Evolutionary conservation across 2,329 filamentous ascomycete species (phyloP).

Genomic region (Rugonectria rugulosa): DNA sequence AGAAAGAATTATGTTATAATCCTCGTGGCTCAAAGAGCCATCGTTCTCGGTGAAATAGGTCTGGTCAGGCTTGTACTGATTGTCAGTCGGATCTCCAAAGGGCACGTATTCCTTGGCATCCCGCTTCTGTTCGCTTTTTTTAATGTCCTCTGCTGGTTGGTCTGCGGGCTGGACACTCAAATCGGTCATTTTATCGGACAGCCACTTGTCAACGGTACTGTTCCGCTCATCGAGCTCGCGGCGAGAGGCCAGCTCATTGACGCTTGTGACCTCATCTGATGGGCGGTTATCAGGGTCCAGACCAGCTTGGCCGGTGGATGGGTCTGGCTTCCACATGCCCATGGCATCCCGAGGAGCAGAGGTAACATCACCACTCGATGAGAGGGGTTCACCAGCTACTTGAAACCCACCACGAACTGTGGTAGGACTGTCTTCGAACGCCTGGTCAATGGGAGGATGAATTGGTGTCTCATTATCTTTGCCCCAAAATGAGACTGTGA

Average conservation of each 20-base stretch:
- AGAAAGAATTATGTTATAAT: slow-evolving; percentile 58
- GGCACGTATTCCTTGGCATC: slow-evolving; percentile 52
- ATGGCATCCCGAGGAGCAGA: slow-evolving; percentile 47
- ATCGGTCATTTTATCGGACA: slow-evolving; percentile 47
- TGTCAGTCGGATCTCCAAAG: slow-evolving; percentile 57
- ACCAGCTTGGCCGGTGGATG: slow-evolving; percentile 52
- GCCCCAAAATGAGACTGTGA: slow-evolving; percentile 65
- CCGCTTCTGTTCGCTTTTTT: slow-evolving; percentile 30
- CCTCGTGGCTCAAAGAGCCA: slow-evolving; percentile 53
- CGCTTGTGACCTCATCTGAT: slow-evolving; percentile 52
- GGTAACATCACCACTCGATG: slow-evolving; percentile 34
- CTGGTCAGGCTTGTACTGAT: slow-evolving; percentile 56
- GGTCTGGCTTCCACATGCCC: slow-evolving; percentile 52
- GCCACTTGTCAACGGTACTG: slow-evolving; percentile 59
- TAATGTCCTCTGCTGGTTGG: slow-evolving; percentile 30
- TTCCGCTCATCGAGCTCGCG: slow-evolving; percentile 57
- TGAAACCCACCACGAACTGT: slow-evolving; percentile 46
- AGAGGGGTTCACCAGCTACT: slow-evolving; percentile 51
- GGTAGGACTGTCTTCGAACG: slow-evolving; percentile 48
- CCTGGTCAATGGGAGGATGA: slow-evolving; percentile 50
- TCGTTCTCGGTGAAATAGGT: slow-evolving; percentile 56
- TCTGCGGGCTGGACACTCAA: slow-evolving; percentile 37
- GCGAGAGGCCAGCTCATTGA: slow-evolving; percentile 56
- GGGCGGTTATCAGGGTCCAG: slow-evolving; percentile 57
- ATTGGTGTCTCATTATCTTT: slow-evolving; percentile 49